Base-by-base conservation (phyloP, 805 yeast genomes). In the Ogataea naganishii region DNA sequence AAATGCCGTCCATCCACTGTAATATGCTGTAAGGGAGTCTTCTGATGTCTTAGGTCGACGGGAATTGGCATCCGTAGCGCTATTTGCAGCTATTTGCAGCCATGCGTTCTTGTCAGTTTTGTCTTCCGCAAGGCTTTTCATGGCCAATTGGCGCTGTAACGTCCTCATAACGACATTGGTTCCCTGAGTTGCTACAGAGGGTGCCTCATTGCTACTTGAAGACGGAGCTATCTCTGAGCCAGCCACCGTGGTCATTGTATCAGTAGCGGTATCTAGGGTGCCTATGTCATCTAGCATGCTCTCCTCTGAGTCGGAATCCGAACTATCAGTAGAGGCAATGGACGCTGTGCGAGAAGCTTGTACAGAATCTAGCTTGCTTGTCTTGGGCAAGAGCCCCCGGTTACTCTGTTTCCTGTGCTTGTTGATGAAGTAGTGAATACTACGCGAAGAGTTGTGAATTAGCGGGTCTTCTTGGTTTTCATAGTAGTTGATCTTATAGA, bases 101-200 rank as follows among this genome's bases (percentile, higher is more conserved):
- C n/a, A n/a, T n/a, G n/a, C n/a, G n/a, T n/a, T n/a, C n/a, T n/a
- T n/a, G n/a, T n/a, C n/a, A n/a, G 15, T 23, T 6, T 13, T 18
- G 22, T 11, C 20, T 7, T 27, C 14, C 14, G 22, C 14, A 14
- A 34, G 32, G 12, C 36, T 39, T 31, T 49, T 42, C 6, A 50
- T 45, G 2, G 46, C 45, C 27, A 46, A 33, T 25, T 48, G 56
- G 17, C 52, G 29, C 20, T 47, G 51, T 28, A 44, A 47, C 4
- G 53, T 50, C 24, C 57, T 40, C 49, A 47, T 48, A 11, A 7
- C 27, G 13, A 23, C 33, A 16, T 21, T 14, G 14, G 20, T n/a
- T 31, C 15, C 22, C 4, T 16, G 24, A 2, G 18, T 15, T 22
- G 26, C 36, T 2, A 26, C 1, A 4, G 23, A 15, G 19, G 22